These are phyloP conservation scores for Cnidoscolus chayamansa DNA, from an alignment of 441 rosid species.

Conservation along the genomic window DNA sequence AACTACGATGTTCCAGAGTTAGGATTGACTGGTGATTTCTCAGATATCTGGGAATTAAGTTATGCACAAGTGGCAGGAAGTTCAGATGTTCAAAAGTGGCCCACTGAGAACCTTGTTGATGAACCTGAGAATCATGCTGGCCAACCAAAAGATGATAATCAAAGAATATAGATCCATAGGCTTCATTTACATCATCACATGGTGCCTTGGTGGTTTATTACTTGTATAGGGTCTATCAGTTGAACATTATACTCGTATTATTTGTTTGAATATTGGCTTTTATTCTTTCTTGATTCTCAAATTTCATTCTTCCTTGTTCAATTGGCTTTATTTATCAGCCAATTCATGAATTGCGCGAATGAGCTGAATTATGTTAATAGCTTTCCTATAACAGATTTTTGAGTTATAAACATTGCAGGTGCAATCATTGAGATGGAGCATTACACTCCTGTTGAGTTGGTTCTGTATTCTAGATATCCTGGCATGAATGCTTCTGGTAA, in stretches of 20 bases:
- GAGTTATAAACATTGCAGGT: slow-evolving; percentile 40
- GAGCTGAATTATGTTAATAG: background rate
- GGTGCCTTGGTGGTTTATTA: slow-evolving; percentile 25
- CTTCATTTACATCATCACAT: slow-evolving; percentile 20
- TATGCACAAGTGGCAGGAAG: slow-evolving; percentile 44
- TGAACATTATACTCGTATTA: slow-evolving; percentile 15
- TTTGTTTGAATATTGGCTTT: slow-evolving; percentile 24
- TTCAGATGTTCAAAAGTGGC: slow-evolving; percentile 45
- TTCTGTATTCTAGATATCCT: background rate
- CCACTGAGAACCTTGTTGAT: slow-evolving; percentile 28
- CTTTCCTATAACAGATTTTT: slow-evolving; percentile 16
- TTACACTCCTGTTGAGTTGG: slow-evolving; percentile 6
- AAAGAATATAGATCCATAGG: slow-evolving; percentile 33
- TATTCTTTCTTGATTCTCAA: slow-evolving; percentile 8
- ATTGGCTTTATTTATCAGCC: background rate
- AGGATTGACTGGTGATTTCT: slow-evolving; percentile 41
- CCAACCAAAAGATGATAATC: slow-evolving; percentile 29
- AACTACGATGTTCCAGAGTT: slow-evolving; percentile 45
- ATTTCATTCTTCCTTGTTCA: background rate
- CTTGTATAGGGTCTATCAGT: slow-evolving; percentile 19
- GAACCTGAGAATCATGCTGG: slow-evolving; percentile 31
- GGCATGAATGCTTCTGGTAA: slow-evolving; percentile 13
- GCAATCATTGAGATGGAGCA: background rate
- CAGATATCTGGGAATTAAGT: slow-evolving; percentile 65
- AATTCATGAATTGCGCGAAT: background rate